Evolutionary conservation across 176 grass and related monocot genomes (phyloP), one percentile per base, ranked within the genome.

Genomic region (Melocanna baccifera): DNA sequence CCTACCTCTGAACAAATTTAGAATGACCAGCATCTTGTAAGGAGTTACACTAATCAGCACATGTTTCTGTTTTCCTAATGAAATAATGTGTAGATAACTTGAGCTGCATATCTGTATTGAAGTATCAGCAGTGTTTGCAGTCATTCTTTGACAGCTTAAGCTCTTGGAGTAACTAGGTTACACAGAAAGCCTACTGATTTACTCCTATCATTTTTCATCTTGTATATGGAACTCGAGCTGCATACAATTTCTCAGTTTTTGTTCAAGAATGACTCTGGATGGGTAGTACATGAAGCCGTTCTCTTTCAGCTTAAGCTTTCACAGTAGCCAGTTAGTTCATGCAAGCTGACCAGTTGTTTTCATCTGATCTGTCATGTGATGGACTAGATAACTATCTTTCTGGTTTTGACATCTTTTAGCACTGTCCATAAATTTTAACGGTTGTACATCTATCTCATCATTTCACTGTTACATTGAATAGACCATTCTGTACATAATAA

Each of bases 1-100:
- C 79, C 71, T 77, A 37, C 72, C 6, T 73, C 81, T 79, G 67
- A 83, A 72, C 79, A 63, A 80, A 82, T 69, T 87, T 89, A 92
- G 83, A 83, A 51, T 61, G 57, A 76, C 22, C 34, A 34, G 59
- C 56, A 85, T 34, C 26, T n/a, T 45, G 78, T 83, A 89, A 84
- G 81, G 34, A 65, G 14, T 69, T 61, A 2, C 25, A 74, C 42
- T 43, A 20, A 46, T 77, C 74, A 58, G 9, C 22, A 23, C 66
- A 39, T 83, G 22, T 76, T 29, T 82, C 37, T 71, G 20, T 80
- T 86, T 62, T 42, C 22, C 48, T 63, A 69, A 78, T 59, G 23
- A 3, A 41, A 57, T 62, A 36, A 76, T 77, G 73, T 37, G 45
- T 72, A 73, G 40, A 73, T 83, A 37, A 58, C 30, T 53, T 40